Base-by-base conservation (phyloP, 2,329 filamentous ascomycete species). In the Elsinoe batatas region DNA sequence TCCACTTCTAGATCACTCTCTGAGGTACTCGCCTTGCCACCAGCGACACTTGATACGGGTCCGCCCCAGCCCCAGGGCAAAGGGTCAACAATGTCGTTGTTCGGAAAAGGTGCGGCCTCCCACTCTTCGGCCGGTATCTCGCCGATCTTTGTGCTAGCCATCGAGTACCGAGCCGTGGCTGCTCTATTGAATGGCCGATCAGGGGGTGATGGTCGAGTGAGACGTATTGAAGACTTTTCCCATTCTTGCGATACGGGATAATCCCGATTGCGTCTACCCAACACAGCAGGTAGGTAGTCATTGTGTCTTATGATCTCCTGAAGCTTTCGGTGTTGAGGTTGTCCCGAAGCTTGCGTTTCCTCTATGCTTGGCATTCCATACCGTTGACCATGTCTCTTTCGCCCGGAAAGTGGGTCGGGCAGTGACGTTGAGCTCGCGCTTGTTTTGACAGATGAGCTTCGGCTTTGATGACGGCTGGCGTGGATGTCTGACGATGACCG, bases 111-210 rank as follows among this genome's bases (percentile, higher is more conserved):
- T 36, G 17, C 5, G 33, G 10, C 10, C 12, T 44, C 18, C 47
- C 47, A 51, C n/a, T 37, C 47, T 2, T 51, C 32, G n/a, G 22
- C 11, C n/a, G 47, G 47, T 17, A 51, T 51, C 47, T 51, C 47
- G 15, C 47, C 47, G 47, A 51, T 51, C 47, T 51, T 51, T 2
- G 47, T 51, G 47, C 47, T 51, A 5, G 47, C 47, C 47, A 51
- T 36, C 11, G 47, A 51, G 18, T 51, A 51, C 15, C 47, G 32
- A 11, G 47, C 47, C 8, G 47, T 51, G 32, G 26, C 32, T n/a
- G 47, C 47, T 38, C 33, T 22, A 12, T 13, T 11, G 47, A 51
- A 32, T n/a, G 32, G 47, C 20, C 47, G 47, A 38, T 35, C 26
- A 51, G 47, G 47, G 32, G 47, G 15, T 11, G 33, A n/a, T n/a